Evolutionary conservation across 257 asterid species (phyloP).

Genomic region (Orobanche coerulescens): DNA sequence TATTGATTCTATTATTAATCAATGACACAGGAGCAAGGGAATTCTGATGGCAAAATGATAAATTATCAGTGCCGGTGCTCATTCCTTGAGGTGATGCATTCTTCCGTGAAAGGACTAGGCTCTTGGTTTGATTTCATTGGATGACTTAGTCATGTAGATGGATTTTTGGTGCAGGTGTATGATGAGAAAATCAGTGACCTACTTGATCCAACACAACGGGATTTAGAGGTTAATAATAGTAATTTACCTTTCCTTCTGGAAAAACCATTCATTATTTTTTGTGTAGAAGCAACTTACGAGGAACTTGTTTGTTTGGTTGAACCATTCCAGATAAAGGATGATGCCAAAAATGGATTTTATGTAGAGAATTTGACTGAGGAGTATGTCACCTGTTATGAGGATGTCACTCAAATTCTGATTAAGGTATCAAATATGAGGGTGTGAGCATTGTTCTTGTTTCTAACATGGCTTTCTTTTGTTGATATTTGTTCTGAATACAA

Average conservation of each 20-base stretch:
- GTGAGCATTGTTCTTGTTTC: conserved; percentile 3
- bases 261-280: background rate
- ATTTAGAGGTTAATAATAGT: conserved; percentile 74
- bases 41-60: conserved; percentile 51
- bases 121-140: conserved; percentile 1
- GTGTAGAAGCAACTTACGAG: background rate
- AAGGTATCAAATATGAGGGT: conserved; percentile 39
- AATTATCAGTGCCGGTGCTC: conserved; percentile 96
- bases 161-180: conserved; percentile 49
- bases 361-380: conserved; percentile 90
- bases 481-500: background rate
- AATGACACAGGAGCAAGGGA: conserved; percentile 59
- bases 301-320: conserved; percentile 11
- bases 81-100: conserved; percentile 69
- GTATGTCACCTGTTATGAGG: conserved; percentile 74
- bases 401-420: conserved; percentile 72
- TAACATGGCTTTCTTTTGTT: background rate
- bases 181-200: conserved; percentile 84
- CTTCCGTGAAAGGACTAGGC: background rate
- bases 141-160: conserved; percentile 7
- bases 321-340: conserved; percentile 66
- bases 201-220: conserved; percentile 75
- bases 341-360: conserved; percentile 70
- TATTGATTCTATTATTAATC: conserved; percentile 15
- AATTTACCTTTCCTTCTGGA: background rate